Conservation (phyloP, 129 eudicot genomes). For the Chrysanthemum makinoi region DNA sequence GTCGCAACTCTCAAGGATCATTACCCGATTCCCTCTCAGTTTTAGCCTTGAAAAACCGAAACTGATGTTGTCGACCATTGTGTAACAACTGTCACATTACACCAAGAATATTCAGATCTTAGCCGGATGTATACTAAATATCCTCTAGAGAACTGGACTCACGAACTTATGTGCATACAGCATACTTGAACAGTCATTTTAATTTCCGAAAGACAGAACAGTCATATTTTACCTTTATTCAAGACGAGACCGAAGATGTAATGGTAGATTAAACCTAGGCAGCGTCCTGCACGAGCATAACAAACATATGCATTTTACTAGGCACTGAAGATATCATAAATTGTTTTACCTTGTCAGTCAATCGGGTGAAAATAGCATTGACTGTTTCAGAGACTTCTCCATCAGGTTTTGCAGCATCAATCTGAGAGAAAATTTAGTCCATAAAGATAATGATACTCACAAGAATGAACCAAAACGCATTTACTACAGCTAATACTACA, state of each 20-base stretch:
- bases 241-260: constrained; percentile 1
- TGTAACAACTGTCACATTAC: too few relatives aligned
- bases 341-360: constrained; percentile 49
- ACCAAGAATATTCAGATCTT: too few relatives aligned
- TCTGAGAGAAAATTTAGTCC: too few relatives aligned
- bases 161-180: too few relatives aligned
- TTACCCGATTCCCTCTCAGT: too few relatives aligned
- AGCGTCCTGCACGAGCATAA: constrained; percentile 36
- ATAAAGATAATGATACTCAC: too few relatives aligned
- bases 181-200: too few relatives aligned
- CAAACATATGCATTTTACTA: constrained; percentile 13
- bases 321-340: background rate
- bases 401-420: constrained; percentile 81
- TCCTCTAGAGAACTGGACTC: too few relatives aligned
- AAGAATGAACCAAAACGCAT: background rate
- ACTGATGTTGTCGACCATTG: too few relatives aligned
- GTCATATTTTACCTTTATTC: constrained; percentile 29
- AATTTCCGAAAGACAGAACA: background rate
- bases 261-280: constrained; percentile 30
- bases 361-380: constrained; percentile 65
- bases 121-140: too few relatives aligned
- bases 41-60: too few relatives aligned
- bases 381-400: constrained; percentile 85
- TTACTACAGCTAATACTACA: background rate
- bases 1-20: too few relatives aligned